phyloP scores from a whole-genome alignment of 75 land plant genomes.

The Larix kaempferi region DNA sequence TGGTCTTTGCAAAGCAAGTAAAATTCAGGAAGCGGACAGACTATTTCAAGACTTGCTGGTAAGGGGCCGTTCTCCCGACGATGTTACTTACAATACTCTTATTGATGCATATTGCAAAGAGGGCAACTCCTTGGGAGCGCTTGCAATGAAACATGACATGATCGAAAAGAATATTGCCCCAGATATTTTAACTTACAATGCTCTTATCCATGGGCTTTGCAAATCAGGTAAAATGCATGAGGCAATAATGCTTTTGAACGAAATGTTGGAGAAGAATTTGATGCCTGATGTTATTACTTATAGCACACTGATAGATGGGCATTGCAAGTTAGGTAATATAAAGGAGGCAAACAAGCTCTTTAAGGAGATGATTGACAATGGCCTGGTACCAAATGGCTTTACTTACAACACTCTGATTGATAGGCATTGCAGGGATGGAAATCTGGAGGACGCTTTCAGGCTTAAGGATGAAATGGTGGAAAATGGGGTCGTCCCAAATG shows the following conservation, averaged over 20 bases:
- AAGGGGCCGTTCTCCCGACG: constrained; percentile 43
- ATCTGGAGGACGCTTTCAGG: constrained; percentile 43
- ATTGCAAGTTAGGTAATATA: constrained; percentile 32
- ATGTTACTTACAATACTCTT: constrained; percentile 39
- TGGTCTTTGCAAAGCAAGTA: constrained; percentile 43
- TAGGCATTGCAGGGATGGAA: constrained; percentile 58
- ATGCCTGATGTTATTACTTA: constrained; percentile 41
- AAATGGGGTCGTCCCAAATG: constrained; percentile 52
- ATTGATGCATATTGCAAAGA: constrained; percentile 34
- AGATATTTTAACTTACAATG: constrained; percentile 29
- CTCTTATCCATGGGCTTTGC: constrained; percentile 50
- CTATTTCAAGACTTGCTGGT: constrained; percentile 45
- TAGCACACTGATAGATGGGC: constrained; percentile 41
- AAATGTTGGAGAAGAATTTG: constrained; percentile 47
- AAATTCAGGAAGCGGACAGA: constrained; percentile 44
- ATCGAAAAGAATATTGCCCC: background rate
- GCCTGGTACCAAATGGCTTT: constrained; percentile 50
- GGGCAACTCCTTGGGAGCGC: constrained; percentile 15
- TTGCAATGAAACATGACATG: background rate
- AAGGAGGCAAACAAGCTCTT: constrained; percentile 45
- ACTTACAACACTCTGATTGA: constrained; percentile 64
- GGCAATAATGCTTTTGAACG: constrained; percentile 36
- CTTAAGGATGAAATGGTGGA: constrained; percentile 53
- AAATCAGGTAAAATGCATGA: constrained; percentile 27
- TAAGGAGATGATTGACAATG: constrained; percentile 46